Conservation (phyloP, 208 protist genomes). For the Porcisia hertigi region DNA sequence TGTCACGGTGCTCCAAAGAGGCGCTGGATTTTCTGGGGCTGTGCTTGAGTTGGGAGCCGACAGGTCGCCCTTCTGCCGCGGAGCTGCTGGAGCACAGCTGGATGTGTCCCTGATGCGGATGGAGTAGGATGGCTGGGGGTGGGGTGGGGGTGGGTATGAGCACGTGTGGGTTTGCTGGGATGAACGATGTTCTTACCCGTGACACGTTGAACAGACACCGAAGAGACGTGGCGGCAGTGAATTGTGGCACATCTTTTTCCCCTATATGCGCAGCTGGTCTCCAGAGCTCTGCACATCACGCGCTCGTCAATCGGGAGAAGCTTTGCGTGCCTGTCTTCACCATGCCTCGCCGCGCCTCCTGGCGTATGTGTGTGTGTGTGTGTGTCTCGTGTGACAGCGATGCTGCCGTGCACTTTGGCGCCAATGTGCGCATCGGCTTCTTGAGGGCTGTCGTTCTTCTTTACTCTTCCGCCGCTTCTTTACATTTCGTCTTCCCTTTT, state of each 20-base stretch:
- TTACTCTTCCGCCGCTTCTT: background rate
- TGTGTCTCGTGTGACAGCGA: background rate
- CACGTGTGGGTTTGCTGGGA: background rate
- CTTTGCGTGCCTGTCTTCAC: conserved; percentile 1
- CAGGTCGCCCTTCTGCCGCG: conserved; percentile 27
- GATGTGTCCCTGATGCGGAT: conserved; percentile 3
- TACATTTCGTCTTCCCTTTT: background rate
- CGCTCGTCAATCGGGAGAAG: background rate
- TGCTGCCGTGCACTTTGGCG: background rate
- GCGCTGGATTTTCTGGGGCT: conserved; percentile 27
- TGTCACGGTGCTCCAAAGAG: conserved; percentile 12
- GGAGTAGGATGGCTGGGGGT: background rate
- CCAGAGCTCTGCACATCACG: background rate
- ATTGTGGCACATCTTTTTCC: background rate
- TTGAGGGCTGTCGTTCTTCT: background rate
- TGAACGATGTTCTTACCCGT: background rate
- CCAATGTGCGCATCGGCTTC: background rate
- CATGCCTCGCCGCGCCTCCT: background rate
- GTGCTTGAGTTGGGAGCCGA: conserved; percentile 44
- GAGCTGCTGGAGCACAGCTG: conserved; percentile 37
- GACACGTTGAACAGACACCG: background rate
- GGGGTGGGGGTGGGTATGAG: background rate
- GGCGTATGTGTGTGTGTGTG: background rate
- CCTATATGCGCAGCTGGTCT: background rate
- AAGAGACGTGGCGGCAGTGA: background rate